Conservation (phyloP, 768 basidiomycete species). For the Mycena polygramma region DNA sequence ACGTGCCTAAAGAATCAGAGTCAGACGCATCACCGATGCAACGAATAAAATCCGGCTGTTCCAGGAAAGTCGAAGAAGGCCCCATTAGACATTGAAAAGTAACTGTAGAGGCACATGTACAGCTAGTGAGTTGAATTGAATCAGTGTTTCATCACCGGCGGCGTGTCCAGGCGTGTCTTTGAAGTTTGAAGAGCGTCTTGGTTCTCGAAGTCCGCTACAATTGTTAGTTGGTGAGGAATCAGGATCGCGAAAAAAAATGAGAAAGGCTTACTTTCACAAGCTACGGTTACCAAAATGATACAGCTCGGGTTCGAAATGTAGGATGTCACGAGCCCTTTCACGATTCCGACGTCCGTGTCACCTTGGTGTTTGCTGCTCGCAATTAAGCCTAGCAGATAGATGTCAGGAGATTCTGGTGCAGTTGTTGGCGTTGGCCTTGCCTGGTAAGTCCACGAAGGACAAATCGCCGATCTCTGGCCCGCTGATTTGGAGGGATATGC, state of each 20-base stretch:
- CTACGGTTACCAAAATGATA: constrained; percentile 68
- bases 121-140: too few species aligned
- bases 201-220: constrained; percentile 82
- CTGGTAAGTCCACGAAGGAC: constrained; percentile 75
- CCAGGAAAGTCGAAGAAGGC: too few species aligned
- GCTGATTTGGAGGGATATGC: constrained; percentile 69
- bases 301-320: constrained; percentile 77
- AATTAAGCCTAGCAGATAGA: constrained; percentile 62
- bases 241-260: neutral
- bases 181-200: constrained; percentile 54
- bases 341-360: constrained; percentile 66
- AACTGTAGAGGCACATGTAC: too few species aligned
- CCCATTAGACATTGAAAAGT: too few species aligned
- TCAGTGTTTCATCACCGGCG: too few species aligned
- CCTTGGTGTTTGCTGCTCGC: constrained; percentile 63
- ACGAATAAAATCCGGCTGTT: too few species aligned
- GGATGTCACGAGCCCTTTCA: constrained; percentile 66
- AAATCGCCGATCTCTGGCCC: constrained; percentile 72
- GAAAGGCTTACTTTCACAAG: constrained; percentile 70
- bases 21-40: too few species aligned
- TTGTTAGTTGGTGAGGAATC: too few species aligned
- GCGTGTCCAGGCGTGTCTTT: too few species aligned
- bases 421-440: constrained; percentile 45
- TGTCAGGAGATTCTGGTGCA: constrained; percentile 33
- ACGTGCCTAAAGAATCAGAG: too few species aligned